Base-by-base conservation (phyloP, 768 basidiomycete genomes). In the Boletus edulis region DNA sequence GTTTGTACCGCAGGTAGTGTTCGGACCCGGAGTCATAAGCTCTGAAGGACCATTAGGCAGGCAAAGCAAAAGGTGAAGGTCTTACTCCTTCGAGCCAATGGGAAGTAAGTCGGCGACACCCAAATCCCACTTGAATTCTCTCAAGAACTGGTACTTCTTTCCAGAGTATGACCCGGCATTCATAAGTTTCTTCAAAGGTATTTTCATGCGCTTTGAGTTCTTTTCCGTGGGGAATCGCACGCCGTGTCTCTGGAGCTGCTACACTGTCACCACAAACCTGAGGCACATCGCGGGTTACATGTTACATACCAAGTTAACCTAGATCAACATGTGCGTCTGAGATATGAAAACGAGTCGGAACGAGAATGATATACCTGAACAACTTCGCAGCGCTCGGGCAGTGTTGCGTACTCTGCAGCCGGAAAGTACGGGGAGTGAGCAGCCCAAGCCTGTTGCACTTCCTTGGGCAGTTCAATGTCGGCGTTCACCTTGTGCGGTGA, bases 171-270 rank as follows among this genome's bases (percentile, higher is more conserved):
- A 61, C 0, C 69, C 62, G 10, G 76, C 85, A 0, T 75, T 62
- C 54, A 81, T 65, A 1, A 93, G 73, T 57, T 86, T 87, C 7
- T 64, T 55, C 10, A 94, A 62, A 0, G 85, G 77, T 5, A 64
- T 56, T 17, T 68, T 57, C 10, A 88, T 87, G 29, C 57, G 52
- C 11, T 62, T 59, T 2, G 76, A 66, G 12, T 81, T 77, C 2
- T 76, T 75, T 0, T 65, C 59, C 0, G 90, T 92, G 0, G 91
- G 91, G 61, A 78, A 92, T 32, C 91, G 82, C 1, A 89, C 83
- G 3, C 90, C 91, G 63, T 94, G 91, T 12, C 91, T 77, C 70
- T 92, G 86, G 10, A 94, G 73, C 90, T 92, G 29, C 15, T 34
- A 31, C 22, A 12, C 18, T 7, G 52, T 69, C 35, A 56, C 11